Conservation (phyloP, 2,329 filamentous ascomycete genomes). For the Xylariaceae sp. region DNA sequence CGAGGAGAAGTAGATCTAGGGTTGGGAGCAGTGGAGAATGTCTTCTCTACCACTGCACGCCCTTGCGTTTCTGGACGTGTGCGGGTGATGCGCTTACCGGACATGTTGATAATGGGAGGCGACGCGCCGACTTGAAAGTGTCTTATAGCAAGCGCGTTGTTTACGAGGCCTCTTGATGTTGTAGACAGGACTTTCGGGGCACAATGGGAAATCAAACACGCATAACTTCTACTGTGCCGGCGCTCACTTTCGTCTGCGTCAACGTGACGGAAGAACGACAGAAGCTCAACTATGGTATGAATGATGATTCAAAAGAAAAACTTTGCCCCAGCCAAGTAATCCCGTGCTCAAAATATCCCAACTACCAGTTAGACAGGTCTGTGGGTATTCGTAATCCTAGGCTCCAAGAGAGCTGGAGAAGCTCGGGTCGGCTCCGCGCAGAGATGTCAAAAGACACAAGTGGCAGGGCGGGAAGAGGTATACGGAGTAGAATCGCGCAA, state of each 20-base stretch:
- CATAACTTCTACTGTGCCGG: constrained; percentile 32
- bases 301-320: constrained; percentile 12
- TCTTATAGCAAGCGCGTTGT: too few species aligned
- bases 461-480: too few species aligned
- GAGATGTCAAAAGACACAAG: too few species aligned
- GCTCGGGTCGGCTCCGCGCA: too few species aligned
- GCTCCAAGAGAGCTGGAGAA: too few species aligned
- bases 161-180: too few species aligned
- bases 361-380: constrained; percentile 9
- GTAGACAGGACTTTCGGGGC: constrained; percentile 4
- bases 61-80: constrained; percentile 12
- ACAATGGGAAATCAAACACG: constrained; percentile 26
- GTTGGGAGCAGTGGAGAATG: constrained; percentile 6
- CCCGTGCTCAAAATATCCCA: constrained; percentile 11
- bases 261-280: constrained; percentile 15
- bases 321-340: constrained; percentile 14
- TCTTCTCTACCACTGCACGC: constrained; percentile 1
- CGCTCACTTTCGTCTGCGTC: constrained; percentile 28
- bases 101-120: constrained; percentile 24
- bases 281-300: constrained; percentile 21
- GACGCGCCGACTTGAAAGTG: constrained; percentile 11
- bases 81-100: constrained; percentile 31
- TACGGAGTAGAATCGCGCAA: too few species aligned
- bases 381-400: too few species aligned
- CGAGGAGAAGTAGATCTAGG: neutral